Evolutionary conservation across 257 asterid species (phyloP).

Genomic region (Coffea eugenioides): DNA sequence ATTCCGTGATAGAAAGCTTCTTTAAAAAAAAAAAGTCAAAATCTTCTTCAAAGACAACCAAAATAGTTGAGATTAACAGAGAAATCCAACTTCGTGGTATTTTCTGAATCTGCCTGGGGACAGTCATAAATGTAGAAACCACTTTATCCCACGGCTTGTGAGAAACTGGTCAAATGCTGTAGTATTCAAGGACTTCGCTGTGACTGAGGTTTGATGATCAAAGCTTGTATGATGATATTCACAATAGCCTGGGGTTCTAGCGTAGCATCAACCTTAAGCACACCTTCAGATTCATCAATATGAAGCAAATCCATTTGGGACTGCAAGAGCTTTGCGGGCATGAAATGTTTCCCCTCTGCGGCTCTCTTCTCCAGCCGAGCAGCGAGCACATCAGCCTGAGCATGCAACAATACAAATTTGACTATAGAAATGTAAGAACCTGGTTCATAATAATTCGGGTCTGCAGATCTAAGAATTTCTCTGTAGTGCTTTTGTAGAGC

Average conservation of each 20-base stretch:
- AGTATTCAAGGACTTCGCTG: neutral
- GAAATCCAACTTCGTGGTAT: no score
- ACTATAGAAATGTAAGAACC: constrained; percentile 36
- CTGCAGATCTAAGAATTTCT: constrained; percentile 77
- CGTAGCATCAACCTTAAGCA: constrained; percentile 69
- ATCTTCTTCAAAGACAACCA: neutral
- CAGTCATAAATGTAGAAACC: no score
- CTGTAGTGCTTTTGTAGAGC: constrained; percentile 76
- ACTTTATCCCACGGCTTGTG: no score
- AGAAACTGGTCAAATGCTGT: neutral
- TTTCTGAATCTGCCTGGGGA: no score
- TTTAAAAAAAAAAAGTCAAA: no score
- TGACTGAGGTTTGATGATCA: constrained; percentile 3
- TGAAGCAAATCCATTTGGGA: constrained; percentile 78
- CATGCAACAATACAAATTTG: constrained; percentile 61
- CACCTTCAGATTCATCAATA: constrained; percentile 77
- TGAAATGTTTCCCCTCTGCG: constrained; percentile 73
- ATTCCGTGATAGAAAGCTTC: neutral
- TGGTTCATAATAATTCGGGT: constrained; percentile 36
- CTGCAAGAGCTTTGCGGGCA: constrained; percentile 76
- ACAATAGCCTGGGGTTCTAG: constrained; percentile 52
- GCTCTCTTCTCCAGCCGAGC: constrained; percentile 63
- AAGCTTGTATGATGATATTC: constrained; percentile 32
- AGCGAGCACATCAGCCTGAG: constrained; percentile 50
- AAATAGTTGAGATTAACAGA: neutral